Evolutionary conservation across 208 protist genomes (phyloP).

Genomic region (Trypanosoma mega): DNA sequence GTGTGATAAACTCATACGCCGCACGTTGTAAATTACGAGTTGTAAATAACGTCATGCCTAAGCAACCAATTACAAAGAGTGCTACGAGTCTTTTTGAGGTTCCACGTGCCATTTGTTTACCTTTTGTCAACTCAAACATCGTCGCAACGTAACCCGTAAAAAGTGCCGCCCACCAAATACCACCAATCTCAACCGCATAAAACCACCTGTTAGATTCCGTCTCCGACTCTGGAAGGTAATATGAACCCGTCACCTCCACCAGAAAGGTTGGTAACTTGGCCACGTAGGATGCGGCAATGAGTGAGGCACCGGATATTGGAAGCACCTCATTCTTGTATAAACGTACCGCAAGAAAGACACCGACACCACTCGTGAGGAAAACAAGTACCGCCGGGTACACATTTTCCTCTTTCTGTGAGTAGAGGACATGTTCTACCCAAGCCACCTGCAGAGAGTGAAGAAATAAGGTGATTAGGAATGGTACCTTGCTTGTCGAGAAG

Average conservation of each 20-base stretch:
- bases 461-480: slow-evolving; percentile 54
- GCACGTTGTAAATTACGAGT: slow-evolving; percentile 78
- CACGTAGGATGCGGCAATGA: slow-evolving; percentile 73
- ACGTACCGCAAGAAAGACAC: slow-evolving; percentile 47
- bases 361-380: slow-evolving; percentile 57
- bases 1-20: slow-evolving; percentile 79
- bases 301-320: slow-evolving; percentile 32
- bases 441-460: slow-evolving; percentile 67
- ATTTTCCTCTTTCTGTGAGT: slow-evolving; percentile 79
- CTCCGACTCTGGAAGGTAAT: slow-evolving; percentile 50
- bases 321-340: slow-evolving; percentile 72
- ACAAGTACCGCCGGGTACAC: slow-evolving; percentile 78
- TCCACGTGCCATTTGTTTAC: slow-evolving; percentile 32
- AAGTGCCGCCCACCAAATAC: slow-evolving; percentile 57
- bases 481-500: slow-evolving; percentile 56
- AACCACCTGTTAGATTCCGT: background rate
- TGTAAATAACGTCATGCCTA: slow-evolving; percentile 45
- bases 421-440: slow-evolving; percentile 85
- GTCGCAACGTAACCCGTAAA: slow-evolving; percentile 46
- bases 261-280: slow-evolving; percentile 78
- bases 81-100: slow-evolving; percentile 32
- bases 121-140: slow-evolving; percentile 53
- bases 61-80: slow-evolving; percentile 33
- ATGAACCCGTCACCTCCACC: slow-evolving; percentile 68
- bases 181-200: slow-evolving; percentile 19